Evolutionary conservation across 2,329 filamentous ascomycete genomes (phyloP).

Genomic region (Rasamsonia emersonii): DNA sequence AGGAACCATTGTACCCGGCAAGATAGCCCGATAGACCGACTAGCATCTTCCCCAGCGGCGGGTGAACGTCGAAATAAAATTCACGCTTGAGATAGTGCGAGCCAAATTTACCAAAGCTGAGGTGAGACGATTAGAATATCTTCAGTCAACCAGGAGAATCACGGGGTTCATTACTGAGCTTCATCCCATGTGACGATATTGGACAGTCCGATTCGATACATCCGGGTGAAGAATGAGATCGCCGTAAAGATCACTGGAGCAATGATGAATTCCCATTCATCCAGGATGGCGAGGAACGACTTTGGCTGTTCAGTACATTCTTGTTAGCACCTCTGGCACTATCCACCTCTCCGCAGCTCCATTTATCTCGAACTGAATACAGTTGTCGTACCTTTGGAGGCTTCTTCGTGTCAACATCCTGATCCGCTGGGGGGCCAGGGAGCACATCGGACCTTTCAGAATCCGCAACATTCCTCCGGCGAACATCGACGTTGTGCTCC

Average conservation of each 20-base stretch:
- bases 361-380: too few species aligned
- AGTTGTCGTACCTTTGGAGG: too few species aligned
- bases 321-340: neutral
- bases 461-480: slow-evolving; percentile 34
- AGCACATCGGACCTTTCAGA: slow-evolving; percentile 20
- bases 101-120: slow-evolving; percentile 68
- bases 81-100: slow-evolving; percentile 98
- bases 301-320: slow-evolving; percentile 17
- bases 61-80: slow-evolving; percentile 98
- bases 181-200: slow-evolving; percentile 70
- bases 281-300: slow-evolving; percentile 33
- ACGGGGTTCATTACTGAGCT: slow-evolving; percentile 52
- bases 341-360: too few species aligned
- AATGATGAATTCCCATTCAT: slow-evolving; percentile 54
- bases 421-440: slow-evolving; percentile 9
- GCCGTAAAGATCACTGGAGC: slow-evolving; percentile 56
- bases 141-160: slow-evolving; percentile 3
- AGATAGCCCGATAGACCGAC: slow-evolving; percentile 93
- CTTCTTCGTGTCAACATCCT: too few species aligned
- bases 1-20: slow-evolving; percentile 96
- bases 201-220: slow-evolving; percentile 60
- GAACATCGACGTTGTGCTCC: slow-evolving; percentile 26
- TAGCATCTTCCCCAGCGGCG: slow-evolving; percentile 95
- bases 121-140: slow-evolving; percentile 4
- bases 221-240: slow-evolving; percentile 56